Evolutionary conservation across 2,329 filamentous ascomycete species (phyloP).

Genomic region (Colletotrichum sidae): DNA sequence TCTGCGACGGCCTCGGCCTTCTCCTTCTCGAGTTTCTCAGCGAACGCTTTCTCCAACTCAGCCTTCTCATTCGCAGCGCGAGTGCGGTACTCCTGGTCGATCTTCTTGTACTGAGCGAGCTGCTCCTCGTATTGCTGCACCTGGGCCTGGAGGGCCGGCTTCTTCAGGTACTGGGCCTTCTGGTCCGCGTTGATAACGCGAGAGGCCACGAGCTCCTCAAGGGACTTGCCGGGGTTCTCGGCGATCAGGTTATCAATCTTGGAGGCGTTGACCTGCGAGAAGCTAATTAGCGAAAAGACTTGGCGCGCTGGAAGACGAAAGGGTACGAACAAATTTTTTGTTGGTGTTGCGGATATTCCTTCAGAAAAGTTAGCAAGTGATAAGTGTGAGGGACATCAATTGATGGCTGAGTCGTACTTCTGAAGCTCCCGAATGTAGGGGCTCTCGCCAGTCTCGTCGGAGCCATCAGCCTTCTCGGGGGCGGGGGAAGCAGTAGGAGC

Average conservation of each 20-base stretch:
- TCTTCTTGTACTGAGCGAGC: constrained; percentile 78
- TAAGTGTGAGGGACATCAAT: constrained; percentile 12
- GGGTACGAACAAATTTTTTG: constrained; percentile 87
- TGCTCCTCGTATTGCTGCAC: constrained; percentile 79
- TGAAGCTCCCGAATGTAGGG: constrained; percentile 88
- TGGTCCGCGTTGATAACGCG: constrained; percentile 86
- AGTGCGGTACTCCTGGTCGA: constrained; percentile 77
- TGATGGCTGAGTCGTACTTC: constrained; percentile 71
- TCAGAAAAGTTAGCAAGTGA: constrained; percentile 31
- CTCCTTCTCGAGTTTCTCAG: constrained; percentile 63
- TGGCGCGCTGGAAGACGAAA: constrained; percentile 2
- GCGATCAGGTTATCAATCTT: constrained; percentile 78
- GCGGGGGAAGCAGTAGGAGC: constrained; percentile 62
- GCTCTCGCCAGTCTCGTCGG: constrained; percentile 75
- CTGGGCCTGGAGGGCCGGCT: constrained; percentile 76
- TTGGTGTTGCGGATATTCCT: constrained; percentile 92
- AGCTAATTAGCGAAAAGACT: constrained; percentile 22
- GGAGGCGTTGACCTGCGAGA: constrained; percentile 71
- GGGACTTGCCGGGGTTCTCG: constrained; percentile 76
- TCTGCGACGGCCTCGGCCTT: constrained; percentile 66
- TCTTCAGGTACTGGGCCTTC: constrained; percentile 81
- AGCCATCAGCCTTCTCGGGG: constrained; percentile 65
- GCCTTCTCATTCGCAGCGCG: constrained; percentile 69
- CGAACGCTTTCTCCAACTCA: constrained; percentile 68
- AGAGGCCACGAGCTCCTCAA: constrained; percentile 77